Conservation (phyloP, 257 asterid species). For the Plantago ovata region DNA sequence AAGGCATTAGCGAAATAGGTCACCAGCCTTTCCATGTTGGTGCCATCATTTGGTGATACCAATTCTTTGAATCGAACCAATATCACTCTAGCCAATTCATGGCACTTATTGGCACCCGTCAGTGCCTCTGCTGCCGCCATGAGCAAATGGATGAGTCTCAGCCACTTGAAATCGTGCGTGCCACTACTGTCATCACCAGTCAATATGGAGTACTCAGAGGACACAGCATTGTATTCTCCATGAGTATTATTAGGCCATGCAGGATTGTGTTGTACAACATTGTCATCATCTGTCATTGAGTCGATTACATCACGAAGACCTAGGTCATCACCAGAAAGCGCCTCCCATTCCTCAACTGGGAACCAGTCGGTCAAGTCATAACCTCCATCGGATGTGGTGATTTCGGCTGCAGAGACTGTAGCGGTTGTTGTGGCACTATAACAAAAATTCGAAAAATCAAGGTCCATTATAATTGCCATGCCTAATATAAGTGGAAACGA, state of each 20-base stretch:
- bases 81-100: constrained; percentile 79
- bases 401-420: constrained; percentile 20
- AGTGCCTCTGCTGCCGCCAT: constrained; percentile 92
- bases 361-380: constrained; percentile 62
- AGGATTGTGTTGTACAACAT: constrained; percentile 16
- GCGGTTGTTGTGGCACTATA: constrained; percentile 29
- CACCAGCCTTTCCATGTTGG: constrained; percentile 65
- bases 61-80: constrained; percentile 89
- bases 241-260: constrained; percentile 1
- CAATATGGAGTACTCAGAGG: constrained; percentile 35
- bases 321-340: constrained; percentile 40
- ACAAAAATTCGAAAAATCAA: constrained; percentile 33
- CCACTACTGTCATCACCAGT: constrained; percentile 25
- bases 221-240: constrained; percentile 31
- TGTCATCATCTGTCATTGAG: constrained; percentile 28
- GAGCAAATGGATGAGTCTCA: constrained; percentile 71
- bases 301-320: constrained; percentile 47
- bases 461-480: constrained; percentile 60
- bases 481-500: too few relatives aligned
- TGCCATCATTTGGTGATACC: constrained; percentile 54
- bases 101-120: constrained; percentile 45
- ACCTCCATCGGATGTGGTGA: constrained; percentile 32
- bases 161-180: constrained; percentile 48
- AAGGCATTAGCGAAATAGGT: constrained; percentile 71
- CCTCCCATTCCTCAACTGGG: constrained; percentile 65